phyloP scores from a whole-genome alignment of 192 early-diverging fungal species.

The Backusella macrospora region DNA sequence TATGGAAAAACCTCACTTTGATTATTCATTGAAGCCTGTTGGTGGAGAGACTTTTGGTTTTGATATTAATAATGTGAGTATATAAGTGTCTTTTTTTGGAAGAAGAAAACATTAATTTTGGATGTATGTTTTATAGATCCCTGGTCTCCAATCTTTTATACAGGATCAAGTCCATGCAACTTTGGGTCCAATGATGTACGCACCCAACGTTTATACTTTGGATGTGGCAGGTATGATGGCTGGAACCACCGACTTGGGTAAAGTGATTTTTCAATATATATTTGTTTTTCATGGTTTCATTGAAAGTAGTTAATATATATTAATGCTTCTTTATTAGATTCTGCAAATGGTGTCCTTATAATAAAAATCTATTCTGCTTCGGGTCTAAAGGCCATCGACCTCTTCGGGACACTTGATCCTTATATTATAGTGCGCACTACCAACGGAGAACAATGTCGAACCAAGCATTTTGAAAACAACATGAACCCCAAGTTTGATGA shows the following conservation, averaged over 20 bases:
- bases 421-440: slow-evolving; percentile 78
- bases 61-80: slow-evolving; percentile 81
- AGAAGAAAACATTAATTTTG: background rate
- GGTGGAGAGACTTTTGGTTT: slow-evolving; percentile 81
- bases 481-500: slow-evolving; percentile 89
- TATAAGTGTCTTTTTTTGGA: background rate
- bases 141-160: slow-evolving; percentile 79
- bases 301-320: background rate
- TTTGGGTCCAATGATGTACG: slow-evolving; percentile 80
- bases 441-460: slow-evolving; percentile 60
- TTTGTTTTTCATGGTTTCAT: background rate
- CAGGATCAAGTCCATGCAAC: slow-evolving; percentile 71
- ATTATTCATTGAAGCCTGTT: slow-evolving; percentile 89
- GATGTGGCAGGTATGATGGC: slow-evolving; percentile 80
- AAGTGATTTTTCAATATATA: background rate
- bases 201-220: slow-evolving; percentile 76
- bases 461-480: slow-evolving; percentile 71
- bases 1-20: slow-evolving; percentile 78
- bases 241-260: slow-evolving; percentile 56
- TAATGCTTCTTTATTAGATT: slow-evolving; percentile 39
- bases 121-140: slow-evolving; percentile 53
- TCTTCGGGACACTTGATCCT: slow-evolving; percentile 89
- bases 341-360: slow-evolving; percentile 85
- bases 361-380: slow-evolving; percentile 79
- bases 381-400: slow-evolving; percentile 82